These are phyloP conservation scores for Venustampulla echinocandica DNA, from an alignment of 495 filamentous ascomycete species.

Conservation along the genomic window DNA sequence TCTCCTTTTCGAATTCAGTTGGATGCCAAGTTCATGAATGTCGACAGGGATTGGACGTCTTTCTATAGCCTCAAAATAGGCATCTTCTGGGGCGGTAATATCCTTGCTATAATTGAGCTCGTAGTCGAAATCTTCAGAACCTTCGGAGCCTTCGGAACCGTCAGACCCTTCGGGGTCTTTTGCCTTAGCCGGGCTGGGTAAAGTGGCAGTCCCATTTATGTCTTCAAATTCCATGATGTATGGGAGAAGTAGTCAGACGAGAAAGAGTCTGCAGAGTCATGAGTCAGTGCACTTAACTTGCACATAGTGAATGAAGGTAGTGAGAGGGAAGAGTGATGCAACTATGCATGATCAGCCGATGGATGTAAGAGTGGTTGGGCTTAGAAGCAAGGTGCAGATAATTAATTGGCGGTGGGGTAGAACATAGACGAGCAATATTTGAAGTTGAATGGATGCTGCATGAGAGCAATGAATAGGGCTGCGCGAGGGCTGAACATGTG, in stretches of 20 bases:
- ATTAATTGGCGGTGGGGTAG: not conserved
- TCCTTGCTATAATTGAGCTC: not conserved
- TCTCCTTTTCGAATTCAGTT: slow-evolving; percentile 4
- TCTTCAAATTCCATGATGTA: no score
- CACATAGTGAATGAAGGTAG: no score
- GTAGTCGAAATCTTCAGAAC: not conserved
- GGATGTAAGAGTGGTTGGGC: no score
- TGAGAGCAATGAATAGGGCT: not conserved
- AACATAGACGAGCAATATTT: not conserved
- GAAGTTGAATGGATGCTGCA: not conserved
- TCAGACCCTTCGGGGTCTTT: no score
- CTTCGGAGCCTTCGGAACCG: not conserved
- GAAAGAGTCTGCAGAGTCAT: no score
- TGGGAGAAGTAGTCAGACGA: no score
- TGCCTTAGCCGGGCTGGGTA: no score
- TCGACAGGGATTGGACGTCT: not conserved
- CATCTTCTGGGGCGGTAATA: not conserved
- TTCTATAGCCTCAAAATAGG: not conserved
- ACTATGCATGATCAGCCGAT: not conserved
- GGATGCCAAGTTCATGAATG: not conserved
- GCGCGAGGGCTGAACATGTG: not conserved
- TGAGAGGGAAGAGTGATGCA: not conserved
- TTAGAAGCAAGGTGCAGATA: not conserved
- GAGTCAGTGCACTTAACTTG: no score
- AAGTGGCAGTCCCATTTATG: no score